Evolutionary conservation across 2,329 filamentous ascomycete genomes (phyloP).

Genomic region (Penicillium sp.): DNA sequence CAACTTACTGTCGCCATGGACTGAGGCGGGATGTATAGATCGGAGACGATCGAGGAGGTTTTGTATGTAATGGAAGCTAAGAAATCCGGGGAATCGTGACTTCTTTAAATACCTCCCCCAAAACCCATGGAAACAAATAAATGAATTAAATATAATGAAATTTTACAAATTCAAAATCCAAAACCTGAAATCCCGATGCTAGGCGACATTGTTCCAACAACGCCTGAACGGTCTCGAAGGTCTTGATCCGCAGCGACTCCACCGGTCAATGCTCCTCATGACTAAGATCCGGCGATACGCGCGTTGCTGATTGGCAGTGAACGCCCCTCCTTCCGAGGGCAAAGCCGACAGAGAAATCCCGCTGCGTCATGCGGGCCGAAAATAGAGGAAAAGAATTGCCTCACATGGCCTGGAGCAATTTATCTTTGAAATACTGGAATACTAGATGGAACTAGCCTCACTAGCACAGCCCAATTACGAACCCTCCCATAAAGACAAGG

Average conservation of each 20-base stretch:
- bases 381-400: conserved; percentile 23
- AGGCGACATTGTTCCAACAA: conserved; percentile 12
- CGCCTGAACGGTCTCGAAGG: conserved; percentile 18
- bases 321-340: conserved; percentile 23
- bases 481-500: not conserved
- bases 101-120: conserved; percentile 14
- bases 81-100: conserved; percentile 24
- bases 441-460: not conserved
- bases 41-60: not conserved
- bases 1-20: conserved; percentile 26
- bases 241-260: conserved; percentile 17
- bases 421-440: not conserved
- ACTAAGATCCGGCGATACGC: conserved; percentile 24
- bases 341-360: conserved; percentile 25
- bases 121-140: not conserved
- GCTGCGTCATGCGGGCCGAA: conserved; percentile 31
- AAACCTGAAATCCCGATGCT: conserved; percentile 16
- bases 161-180: not conserved
- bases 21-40: conserved; percentile 7
- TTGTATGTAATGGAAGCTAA: not conserved
- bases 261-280: conserved; percentile 9
- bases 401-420: conserved; percentile 17
- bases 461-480: not conserved
- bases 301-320: conserved; percentile 17
- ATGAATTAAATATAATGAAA: not conserved